phyloP scores from a whole-genome alignment of 1,284 basidiomycete species.

The Polyporus tsugae region DNA sequence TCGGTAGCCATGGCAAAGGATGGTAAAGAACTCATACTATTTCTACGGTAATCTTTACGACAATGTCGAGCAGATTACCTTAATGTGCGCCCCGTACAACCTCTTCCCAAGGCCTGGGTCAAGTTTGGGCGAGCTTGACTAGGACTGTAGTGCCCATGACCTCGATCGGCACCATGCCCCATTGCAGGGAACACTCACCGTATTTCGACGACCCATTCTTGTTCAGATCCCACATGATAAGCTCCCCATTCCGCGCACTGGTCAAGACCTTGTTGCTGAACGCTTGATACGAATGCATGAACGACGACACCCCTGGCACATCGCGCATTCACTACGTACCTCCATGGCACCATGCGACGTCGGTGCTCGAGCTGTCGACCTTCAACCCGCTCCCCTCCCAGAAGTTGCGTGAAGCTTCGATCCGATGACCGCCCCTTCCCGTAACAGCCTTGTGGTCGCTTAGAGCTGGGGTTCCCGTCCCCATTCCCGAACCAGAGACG shows the following conservation, averaged over 20 bases:
- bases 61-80: too few relatives aligned
- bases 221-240: constrained; percentile 86
- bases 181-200: too few relatives aligned
- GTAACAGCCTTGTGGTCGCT: constrained; percentile 60
- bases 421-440: constrained; percentile 65
- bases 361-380: constrained; percentile 78
- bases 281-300: constrained; percentile 49
- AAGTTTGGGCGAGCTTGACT: too few relatives aligned
- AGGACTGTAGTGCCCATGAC: too few relatives aligned
- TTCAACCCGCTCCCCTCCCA: constrained; percentile 80
- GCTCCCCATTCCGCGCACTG: constrained; percentile 83
- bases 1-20: too few relatives aligned
- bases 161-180: too few relatives aligned
- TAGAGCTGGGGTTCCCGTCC: constrained; percentile 28
- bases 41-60: too few relatives aligned
- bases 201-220: constrained; percentile 74
- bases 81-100: too few relatives aligned
- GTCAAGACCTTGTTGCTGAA: constrained; percentile 85
- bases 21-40: too few relatives aligned
- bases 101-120: too few relatives aligned
- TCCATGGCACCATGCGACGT: constrained; percentile 84
- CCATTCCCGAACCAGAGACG: constrained; percentile 39
- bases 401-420: constrained; percentile 74
- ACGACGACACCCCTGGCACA: too few relatives aligned
- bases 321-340: constrained; percentile 55